Base-by-base conservation (phyloP, 129 eudicot species). In the Flaveria linearis region DNA sequence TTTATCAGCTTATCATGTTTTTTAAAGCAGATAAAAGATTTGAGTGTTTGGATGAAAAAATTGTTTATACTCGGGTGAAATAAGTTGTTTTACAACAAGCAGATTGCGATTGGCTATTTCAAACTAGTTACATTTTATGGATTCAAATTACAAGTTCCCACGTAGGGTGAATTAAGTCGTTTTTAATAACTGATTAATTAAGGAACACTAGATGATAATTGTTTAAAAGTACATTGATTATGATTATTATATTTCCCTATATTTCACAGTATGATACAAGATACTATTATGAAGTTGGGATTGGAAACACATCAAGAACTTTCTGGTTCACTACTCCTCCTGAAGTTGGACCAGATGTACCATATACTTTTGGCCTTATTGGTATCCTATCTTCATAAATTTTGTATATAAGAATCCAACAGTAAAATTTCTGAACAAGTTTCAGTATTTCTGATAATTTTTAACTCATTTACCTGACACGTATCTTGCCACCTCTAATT, bases 241-340 rank as follows among this genome's bases (percentile, higher is more conserved):
- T 26, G 46, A 36, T 36, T 36, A 36, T 33, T 33, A 33, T 64
- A 47, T 9, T 25, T 65, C 41, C 25, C 16, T 75, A 17, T 68
- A 6, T 69, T 52, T 79, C 26, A 81, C 94, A 94, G 97, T 74
- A 74, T 28, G 74, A 86, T 57, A 91, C 96, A 15, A 91, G 85
- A 66, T 94, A 94, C 64, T 87, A 87, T 78, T 91, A 94, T 67
- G 83, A 89, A 78, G 87, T 91, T 64, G 99, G 97, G 64, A 55
- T 71, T 23, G 92, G 87, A 65, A 75, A 83, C 25, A 64, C 89
- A 39, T 60, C 91, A 26, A 78, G 97, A 68, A 83, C 76, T 28
- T 94, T 91, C 81, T 94, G 92, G 97, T 91, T 94, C 84, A 63
- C 57, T 0, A 87, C 99, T 18, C 97, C 99, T 56, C 99, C 99